Evolutionary conservation across 2,329 filamentous ascomycete genomes (phyloP).

Genomic region (Rhynchosporium secalis): DNA sequence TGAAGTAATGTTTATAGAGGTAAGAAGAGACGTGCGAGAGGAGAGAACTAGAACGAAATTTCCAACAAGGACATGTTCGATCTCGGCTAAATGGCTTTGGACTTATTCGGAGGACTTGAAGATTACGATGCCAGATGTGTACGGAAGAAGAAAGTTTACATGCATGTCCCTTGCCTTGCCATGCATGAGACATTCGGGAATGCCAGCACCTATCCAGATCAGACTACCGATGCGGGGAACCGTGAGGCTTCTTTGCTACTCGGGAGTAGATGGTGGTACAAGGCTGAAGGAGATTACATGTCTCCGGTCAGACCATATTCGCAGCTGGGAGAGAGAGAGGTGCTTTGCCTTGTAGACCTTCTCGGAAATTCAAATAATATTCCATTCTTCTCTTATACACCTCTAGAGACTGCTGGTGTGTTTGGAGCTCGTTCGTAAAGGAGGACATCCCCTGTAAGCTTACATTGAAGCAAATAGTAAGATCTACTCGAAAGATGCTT

Average conservation of each 20-base stretch:
- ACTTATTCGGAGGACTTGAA: neutral
- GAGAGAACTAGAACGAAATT: no score
- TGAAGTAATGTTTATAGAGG: no score
- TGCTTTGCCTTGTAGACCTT: neutral
- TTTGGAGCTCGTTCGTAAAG: no score
- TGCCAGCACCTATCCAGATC: neutral
- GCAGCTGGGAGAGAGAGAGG: neutral
- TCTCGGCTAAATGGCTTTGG: neutral
- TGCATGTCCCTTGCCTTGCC: neutral
- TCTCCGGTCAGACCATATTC: neutral
- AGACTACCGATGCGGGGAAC: slow-evolving; percentile 3
- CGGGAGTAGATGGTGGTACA: neutral
- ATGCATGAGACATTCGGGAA: slow-evolving; percentile 4
- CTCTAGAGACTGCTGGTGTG: no score
- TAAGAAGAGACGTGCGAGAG: no score
- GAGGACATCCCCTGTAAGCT: no score
- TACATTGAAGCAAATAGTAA: no score
- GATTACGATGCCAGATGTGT: neutral
- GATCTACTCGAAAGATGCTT: no score
- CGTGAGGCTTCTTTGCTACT: neutral
- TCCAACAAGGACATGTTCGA: no score
- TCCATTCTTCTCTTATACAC: neutral
- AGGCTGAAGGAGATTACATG: neutral
- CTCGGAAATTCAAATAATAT: neutral
- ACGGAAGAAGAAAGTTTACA: neutral